Base-by-base conservation (phyloP, 768 basidiomycete genomes). In the Termitomyces sp. region DNA sequence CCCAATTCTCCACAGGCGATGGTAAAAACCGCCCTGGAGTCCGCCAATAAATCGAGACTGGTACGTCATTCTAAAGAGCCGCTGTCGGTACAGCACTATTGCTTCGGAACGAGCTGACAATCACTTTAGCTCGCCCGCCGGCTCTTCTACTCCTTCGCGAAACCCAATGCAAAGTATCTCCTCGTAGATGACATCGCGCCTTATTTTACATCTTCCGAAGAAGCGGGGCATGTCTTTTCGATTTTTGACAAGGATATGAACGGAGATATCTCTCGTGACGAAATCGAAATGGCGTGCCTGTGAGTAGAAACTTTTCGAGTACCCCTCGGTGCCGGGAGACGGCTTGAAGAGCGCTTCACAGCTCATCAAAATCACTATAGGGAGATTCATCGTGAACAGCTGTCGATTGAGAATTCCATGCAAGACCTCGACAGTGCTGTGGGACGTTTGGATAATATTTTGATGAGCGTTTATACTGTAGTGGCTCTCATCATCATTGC, bases 341-440 rank as follows among this genome's bases (percentile, higher is more conserved):
- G 54, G 25, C 3, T 51, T 25, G 37, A 39, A 32, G 41, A 28
- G n/a, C 21, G 11, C 25, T 25, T 39, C 11, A 35, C 25, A 43
- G n/a, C 35, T 56, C 46, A 59, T 55, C 43, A 57, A 21, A 47
- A 52, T 52, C 60, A 25, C 58, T 39, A 47, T 40, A 86, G 89
- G 69, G 87, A 91, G 40, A 80, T 91, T 56, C 93, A 95, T 66
- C 81, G 91, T 30, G 94, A 97, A 66, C 85, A 93, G 57, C 72
- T 92, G 39, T 86, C 88, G 19, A 82, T 97, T 43, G 86, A 90
- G 58, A 85, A 88, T 66, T 89, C 86, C 5, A 91, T 97, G 92
- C 79, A 84, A 43, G 91, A 95, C 70, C 74, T 95, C 48, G 94
- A 95, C 69, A 91, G 88, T 50, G 94, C 94, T 5, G 92, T 95